Base-by-base conservation (phyloP, 2,329 filamentous ascomycete genomes). In the Fusarium compactum region DNA sequence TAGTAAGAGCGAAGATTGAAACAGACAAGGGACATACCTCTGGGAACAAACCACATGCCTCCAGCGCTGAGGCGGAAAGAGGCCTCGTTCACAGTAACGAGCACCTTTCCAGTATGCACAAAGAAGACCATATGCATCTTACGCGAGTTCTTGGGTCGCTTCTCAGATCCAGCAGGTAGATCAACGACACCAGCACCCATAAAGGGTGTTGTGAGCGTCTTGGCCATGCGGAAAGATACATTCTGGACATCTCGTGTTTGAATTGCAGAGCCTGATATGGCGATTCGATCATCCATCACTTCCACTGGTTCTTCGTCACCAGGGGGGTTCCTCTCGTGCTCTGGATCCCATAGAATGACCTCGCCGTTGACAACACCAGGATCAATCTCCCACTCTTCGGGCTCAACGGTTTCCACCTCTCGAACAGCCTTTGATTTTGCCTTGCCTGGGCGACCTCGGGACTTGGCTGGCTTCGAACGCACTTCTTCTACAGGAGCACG, bases 91-190 rank as follows among this genome's bases (percentile, higher is more conserved):
- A 97, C 88, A 29, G 89, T 92, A 22, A 97, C 95, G 70, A 90
- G 85, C 22, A 98, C 94, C 70, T 92, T 90, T 24, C 96, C 96
- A 46, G 88, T 87, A 73, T 94, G 91, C 30, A 99, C 92, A 74
- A 97, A 98, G 80, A 98, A 98, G 2, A 92, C 91, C 91, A 99
- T 96, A 78, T 98, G 94, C 93, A 98, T 98, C 82, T 92, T 95
- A 68, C 95, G 88, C 38, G 92, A 92, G 80, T 98, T 98, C 85
- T 98, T 98, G 51, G 91, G 89, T 73, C 91, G 89, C 84, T 99
- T 99, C 77, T 92, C 89, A 32, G 92, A 90, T 4, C 92, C 91
- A 0, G 93, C 91, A 8, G 94, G 93, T 53, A 99, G 83, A 75
- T 98, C 95, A 40, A 99, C 92, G 55, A 98, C 87, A 18, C 96